These are phyloP conservation scores for Ilyonectria destructans DNA, from an alignment of 2,329 filamentous ascomycete species.

Conservation along the genomic window DNA sequence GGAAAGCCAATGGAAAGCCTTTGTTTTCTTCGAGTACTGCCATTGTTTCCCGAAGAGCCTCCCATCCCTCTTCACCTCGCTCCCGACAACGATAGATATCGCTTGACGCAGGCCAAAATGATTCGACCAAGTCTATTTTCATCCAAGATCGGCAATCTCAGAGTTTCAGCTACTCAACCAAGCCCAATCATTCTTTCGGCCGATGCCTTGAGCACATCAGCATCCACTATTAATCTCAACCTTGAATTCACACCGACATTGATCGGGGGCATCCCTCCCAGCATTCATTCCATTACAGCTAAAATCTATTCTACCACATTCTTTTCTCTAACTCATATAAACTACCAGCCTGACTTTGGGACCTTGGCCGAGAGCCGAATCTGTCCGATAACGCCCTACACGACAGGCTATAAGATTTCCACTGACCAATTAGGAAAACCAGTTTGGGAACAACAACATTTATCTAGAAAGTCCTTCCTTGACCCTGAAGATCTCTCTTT, in stretches of 20 bases:
- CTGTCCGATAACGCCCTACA: background rate
- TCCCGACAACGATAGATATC: conserved; percentile 27
- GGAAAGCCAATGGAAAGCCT: conserved; percentile 1
- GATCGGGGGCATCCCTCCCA: background rate
- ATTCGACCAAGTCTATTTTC: conserved; percentile 40
- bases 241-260: conserved; percentile 38
- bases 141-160: conserved; percentile 31
- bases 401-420: background rate
- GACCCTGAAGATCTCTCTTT: too few species aligned
- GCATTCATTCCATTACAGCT: background rate
- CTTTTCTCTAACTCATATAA: background rate
- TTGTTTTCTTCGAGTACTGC: conserved; percentile 37
- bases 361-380: background rate
- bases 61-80: conserved; percentile 28
- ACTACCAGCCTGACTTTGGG: background rate
- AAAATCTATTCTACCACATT: background rate
- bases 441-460: too few species aligned
- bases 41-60: conserved; percentile 37
- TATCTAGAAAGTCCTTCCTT: too few species aligned
- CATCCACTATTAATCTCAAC: conserved; percentile 22
- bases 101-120: conserved; percentile 33
- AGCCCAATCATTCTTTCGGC: conserved; percentile 35
- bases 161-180: conserved; percentile 31
- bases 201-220: conserved; percentile 34
- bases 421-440: background rate